phyloP scores from a whole-genome alignment of 805 yeast genomes.

The Kluyveromyces aestuarii region DNA sequence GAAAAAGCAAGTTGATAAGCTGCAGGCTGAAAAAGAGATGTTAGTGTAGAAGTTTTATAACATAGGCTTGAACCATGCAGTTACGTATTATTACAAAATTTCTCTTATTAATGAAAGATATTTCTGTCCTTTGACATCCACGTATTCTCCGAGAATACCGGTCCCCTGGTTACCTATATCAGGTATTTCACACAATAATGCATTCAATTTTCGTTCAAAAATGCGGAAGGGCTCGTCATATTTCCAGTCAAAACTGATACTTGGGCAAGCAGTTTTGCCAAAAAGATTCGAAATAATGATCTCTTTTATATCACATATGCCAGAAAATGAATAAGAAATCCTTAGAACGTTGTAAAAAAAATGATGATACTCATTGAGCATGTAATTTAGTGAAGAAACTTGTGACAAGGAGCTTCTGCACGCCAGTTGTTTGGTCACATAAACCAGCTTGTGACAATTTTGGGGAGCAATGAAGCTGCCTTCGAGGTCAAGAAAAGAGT shows the following conservation, averaged over 20 bases:
- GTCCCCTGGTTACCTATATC: not conserved
- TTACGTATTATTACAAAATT: not conserved
- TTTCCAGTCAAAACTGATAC: not conserved
- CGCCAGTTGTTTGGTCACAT: not conserved
- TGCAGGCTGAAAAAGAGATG: conserved; percentile 66
- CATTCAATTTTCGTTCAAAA: not conserved
- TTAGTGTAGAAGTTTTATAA: conserved; percentile 17
- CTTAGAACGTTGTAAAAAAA: conserved; percentile 6
- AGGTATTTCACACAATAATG: not conserved
- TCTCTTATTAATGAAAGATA: not conserved
- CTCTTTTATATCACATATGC: not conserved
- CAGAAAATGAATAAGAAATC: conserved; percentile 18
- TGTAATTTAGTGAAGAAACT: conserved; percentile 4
- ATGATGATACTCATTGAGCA: not conserved
- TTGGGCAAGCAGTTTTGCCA: not conserved
- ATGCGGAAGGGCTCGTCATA: not conserved
- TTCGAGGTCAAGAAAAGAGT: not conserved
- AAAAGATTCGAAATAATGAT: not conserved
- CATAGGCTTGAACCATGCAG: not conserved
- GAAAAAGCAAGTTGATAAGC: conserved; percentile 78
- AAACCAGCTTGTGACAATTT: not conserved
- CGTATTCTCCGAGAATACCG: not conserved
- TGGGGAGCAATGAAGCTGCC: not conserved
- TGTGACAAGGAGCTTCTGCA: not conserved
- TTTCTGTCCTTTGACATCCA: not conserved